Base-by-base conservation (phyloP, 2,329 filamentous ascomycete genomes). In the Lecanoromycetidae sp. region DNA sequence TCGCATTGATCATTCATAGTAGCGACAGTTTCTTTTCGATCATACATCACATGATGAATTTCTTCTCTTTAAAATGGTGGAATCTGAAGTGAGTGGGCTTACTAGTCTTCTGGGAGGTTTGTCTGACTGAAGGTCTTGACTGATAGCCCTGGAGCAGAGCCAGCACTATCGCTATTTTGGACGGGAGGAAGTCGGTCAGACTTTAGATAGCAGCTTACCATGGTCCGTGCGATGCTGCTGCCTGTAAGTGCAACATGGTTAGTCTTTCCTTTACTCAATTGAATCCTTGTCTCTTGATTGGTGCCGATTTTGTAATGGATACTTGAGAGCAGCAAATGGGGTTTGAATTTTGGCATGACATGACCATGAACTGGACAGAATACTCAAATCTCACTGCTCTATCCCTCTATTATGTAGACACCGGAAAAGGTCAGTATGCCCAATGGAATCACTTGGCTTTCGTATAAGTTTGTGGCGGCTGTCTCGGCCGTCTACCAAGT, bases 171-270 rank as follows among this genome's bases (percentile, higher is more conserved):
- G 41, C 33, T 33, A 34, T 19, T 46, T 17, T 42, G n/a, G 8
- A 17, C 17, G 15, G 26, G 10, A 27, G 7, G 20, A n/a, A n/a
- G n/a, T n/a, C n/a, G n/a, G n/a, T n/a, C n/a, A n/a, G n/a, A n/a
- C n/a, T n/a, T 43, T 46, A 42, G 45, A 40, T 44, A 48, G 46
- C 45, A 48, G 30, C 41, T 41, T 40, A 34, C 40, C 23, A 30
- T 30, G 29, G 32, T 20, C 19, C 30, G 19, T 26, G 13, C 17
- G 25, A 32, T 48, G 51, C 51, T 50, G 51, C 48, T 48, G 25
- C 43, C 46, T 54, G 52, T 54, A 54, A 54, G 52, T 54, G 46
- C 40, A 44, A 40, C 23, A 54, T 52, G 52, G 50, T 54, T 48
- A 52, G 52, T 54, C 27, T 29, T 48, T 38, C 50, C 47, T 40